phyloP scores from a whole-genome alignment of 1,284 basidiomycete species.

The Gymnopus androsaceus region DNA sequence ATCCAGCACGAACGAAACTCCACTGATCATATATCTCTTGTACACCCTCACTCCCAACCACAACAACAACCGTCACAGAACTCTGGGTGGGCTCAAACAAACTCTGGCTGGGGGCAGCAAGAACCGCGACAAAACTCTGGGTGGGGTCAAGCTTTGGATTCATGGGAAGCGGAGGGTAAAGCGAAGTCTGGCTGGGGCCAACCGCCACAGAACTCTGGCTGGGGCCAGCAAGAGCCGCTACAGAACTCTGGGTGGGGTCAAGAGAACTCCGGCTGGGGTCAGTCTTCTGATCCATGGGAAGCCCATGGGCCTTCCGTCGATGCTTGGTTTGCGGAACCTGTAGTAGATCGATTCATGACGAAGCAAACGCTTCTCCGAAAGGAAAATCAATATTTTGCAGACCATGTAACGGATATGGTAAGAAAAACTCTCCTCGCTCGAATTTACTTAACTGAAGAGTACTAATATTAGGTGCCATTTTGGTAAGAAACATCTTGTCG shows the following conservation, averaged over 20 bases:
- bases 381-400: conserved; percentile 54
- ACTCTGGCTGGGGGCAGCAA: background rate
- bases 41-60: background rate
- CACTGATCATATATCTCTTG: background rate
- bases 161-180: too few relatives aligned
- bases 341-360: conserved; percentile 27
- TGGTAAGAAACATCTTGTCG: too few relatives aligned
- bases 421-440: too few relatives aligned
- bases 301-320: background rate
- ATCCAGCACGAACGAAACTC: conserved; percentile 29
- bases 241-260: too few relatives aligned
- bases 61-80: background rate
- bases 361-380: conserved; percentile 43
- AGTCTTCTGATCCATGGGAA: conserved; percentile 2
- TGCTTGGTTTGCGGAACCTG: conserved; percentile 3
- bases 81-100: background rate
- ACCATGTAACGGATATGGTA: conserved; percentile 49
- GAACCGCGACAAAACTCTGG: too few relatives aligned
- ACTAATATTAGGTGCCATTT: too few relatives aligned
- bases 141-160: too few relatives aligned
- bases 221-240: background rate
- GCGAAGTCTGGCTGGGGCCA: background rate
- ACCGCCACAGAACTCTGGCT: background rate
- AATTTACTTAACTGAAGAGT: too few relatives aligned
- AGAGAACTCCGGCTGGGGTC: background rate